Conservation (phyloP, 345 rosid genomes). For the Camelina sativa region DNA sequence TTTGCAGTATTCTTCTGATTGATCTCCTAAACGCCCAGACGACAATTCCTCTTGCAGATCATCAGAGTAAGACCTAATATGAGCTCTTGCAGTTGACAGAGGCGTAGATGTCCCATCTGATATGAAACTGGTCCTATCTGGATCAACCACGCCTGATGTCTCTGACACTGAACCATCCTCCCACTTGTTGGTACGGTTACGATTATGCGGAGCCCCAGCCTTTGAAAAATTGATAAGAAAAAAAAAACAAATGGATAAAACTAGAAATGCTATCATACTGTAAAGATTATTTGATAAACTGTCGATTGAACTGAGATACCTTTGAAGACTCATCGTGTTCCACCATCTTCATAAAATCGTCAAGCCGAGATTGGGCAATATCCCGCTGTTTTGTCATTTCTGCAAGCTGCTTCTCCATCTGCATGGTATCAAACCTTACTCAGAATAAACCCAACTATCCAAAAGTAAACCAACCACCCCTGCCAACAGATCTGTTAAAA, state of each 20-base stretch:
- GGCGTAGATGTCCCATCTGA: constrained; percentile 59
- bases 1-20: constrained; percentile 77
- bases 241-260: constrained; percentile 2
- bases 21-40: constrained; percentile 43
- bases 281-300: constrained; percentile 24
- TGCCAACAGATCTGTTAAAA: constrained; percentile 22
- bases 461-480: constrained; percentile 21
- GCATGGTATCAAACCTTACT: constrained; percentile 40
- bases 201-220: constrained; percentile 51
- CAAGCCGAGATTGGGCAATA: constrained; percentile 78
- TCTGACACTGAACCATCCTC: constrained; percentile 78
- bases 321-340: constrained; percentile 60
- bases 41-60: constrained; percentile 48
- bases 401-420: constrained; percentile 89
- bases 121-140: constrained; percentile 56
- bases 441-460: constrained; percentile 27
- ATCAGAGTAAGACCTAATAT: constrained; percentile 47
- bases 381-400: constrained; percentile 84
- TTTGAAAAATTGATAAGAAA: constrained; percentile 32
- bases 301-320: constrained; percentile 44
- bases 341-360: constrained; percentile 74
- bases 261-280: neutral
- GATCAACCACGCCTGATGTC: constrained; percentile 57
- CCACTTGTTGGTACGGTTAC: constrained; percentile 53
- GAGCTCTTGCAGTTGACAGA: constrained; percentile 51